phyloP scores from a whole-genome alignment of 169 alveolate genomes.

The Eimeria praecox region DNA sequence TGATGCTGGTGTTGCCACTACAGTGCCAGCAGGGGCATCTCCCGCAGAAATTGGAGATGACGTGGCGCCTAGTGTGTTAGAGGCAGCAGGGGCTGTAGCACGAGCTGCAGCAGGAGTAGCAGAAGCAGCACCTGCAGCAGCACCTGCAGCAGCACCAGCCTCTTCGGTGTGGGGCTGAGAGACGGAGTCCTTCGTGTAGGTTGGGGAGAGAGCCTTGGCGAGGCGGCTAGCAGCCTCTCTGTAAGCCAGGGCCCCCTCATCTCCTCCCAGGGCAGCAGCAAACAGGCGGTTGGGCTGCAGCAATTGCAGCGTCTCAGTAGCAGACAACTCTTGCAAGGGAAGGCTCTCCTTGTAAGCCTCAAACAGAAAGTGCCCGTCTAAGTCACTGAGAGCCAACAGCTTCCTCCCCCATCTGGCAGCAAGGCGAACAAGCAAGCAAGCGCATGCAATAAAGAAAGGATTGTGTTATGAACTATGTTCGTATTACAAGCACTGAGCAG shows the following conservation, averaged over 20 bases:
- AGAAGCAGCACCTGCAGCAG: neutral
- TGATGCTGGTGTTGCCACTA: neutral
- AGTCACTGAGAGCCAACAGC: slow-evolving; percentile 67
- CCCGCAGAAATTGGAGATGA: neutral
- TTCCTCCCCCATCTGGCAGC: neutral
- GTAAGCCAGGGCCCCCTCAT: neutral
- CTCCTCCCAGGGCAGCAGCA: slow-evolving; percentile 12
- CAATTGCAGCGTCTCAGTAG: slow-evolving; percentile 1
- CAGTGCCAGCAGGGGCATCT: neutral
- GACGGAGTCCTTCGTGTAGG: neutral
- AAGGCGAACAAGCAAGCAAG: neutral
- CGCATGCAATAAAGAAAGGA: neutral
- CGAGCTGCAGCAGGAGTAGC: slow-evolving; percentile 8
- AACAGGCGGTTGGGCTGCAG: slow-evolving; percentile 56
- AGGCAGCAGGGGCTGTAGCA: neutral
- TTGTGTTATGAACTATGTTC: too few relatives aligned
- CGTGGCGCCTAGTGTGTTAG: neutral
- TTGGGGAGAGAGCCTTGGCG: neutral
- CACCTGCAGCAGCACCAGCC: neutral
- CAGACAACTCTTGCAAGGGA: slow-evolving; percentile 13
- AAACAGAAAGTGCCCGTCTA: slow-evolving; percentile 70
- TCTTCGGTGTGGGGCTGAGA: neutral
- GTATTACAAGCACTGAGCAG: too few relatives aligned
- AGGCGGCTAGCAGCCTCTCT: neutral
- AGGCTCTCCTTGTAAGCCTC: neutral